Base-by-base conservation (phyloP, 805 yeast species). In the Yarrowia sp. region DNA sequence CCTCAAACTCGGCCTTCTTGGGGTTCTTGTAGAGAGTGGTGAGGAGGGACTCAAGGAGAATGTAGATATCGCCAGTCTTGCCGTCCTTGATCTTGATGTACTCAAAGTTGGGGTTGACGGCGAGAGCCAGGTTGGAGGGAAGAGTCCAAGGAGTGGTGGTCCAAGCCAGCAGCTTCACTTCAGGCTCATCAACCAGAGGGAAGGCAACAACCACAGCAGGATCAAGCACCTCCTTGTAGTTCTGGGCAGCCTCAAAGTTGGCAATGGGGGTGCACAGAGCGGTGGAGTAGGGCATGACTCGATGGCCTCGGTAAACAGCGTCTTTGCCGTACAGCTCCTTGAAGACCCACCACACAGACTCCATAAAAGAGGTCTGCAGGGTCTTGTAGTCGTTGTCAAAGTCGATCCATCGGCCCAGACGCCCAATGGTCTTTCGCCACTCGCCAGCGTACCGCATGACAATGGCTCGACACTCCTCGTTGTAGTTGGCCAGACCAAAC, bases 71-170 rank as follows among this genome's bases (percentile, higher is more conserved):
- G 71, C 89, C 89, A 70, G 88, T 85, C 69, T 86, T 91, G 79
- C 93, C 98, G 75, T 95, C 98, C 71, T 80, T 87, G 69, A 95
- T 90, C 81, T 95, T 96, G 71, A 89, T 89, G 74, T 95, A 95
- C 78, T 92, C 98, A 68, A 91, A 86, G 10, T 86, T 84, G 64
- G 97, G 96, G 79, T 95, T 84, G 50, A 95, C 98, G 74, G 96
- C 92, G 68, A 95, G 83, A 13, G 92, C 93, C 75, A 95, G 79
- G 77, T 95, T 93, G 33, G 97, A 89, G 45, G 99, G 99, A 74
- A 95, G 82, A 60, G 99, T 96, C 99, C 99, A 95, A 63, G 99
- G 99, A 31, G 99, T 95, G 67, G 99, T 95, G 50, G 99, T 95
- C 99, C 99, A 95, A 9, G 98, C 98, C 43, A 95, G 92, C 69